Evolutionary conservation across 1,284 basidiomycete genomes (phyloP), one percentile per base, ranked within the genome.

Genomic region (Sanghuangporus weigelae): DNA sequence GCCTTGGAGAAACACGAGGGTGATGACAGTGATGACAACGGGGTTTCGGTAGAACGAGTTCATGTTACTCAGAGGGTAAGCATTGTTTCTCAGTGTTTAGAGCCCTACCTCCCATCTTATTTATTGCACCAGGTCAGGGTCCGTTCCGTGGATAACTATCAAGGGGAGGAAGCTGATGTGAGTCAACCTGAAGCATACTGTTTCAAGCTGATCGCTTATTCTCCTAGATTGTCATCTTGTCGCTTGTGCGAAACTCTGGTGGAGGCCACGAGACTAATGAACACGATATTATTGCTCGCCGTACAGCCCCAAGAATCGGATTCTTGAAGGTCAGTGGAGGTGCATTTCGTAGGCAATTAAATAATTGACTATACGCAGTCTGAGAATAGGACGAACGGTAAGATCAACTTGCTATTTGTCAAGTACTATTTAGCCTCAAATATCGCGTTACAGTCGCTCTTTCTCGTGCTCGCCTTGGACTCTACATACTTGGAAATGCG

Each of bases 111-210:
- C n/a, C 23, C 26, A 31, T 31, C 26, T 3, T 21, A 16, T 35
- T 48, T 56, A 2, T 40, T 36, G 50, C 48, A 19, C 1, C 53
- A 90, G 86, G 82, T 90, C 36, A 81, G 80, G 14, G 73, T 90
- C 7, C 80, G 87, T n/a, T 91, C 89, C 0, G 81, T 92, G 1
- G 89, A 92, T 67, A 90, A 87, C 65, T 92, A 84, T 69, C 90
- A 92, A 71, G 89, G 88, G 8, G 84, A 89, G 67, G 87, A 88
- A 74, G 85, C 81, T 0, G 81, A 80, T 69, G 77, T 79, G 63
- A 36, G 71, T 11, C 21, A 61, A 26, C 31, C 62, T 23, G 26
- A 31, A 21, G 26, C 55, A 16, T 21, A 19, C 2, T n/a, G 1
- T 38, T 58, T 54, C 31, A 12, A 38, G 53, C 2, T 38, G 12